Evolutionary conservation across 2,329 filamentous ascomycete genomes (phyloP).

Genomic region (Xylariaceae sp.): DNA sequence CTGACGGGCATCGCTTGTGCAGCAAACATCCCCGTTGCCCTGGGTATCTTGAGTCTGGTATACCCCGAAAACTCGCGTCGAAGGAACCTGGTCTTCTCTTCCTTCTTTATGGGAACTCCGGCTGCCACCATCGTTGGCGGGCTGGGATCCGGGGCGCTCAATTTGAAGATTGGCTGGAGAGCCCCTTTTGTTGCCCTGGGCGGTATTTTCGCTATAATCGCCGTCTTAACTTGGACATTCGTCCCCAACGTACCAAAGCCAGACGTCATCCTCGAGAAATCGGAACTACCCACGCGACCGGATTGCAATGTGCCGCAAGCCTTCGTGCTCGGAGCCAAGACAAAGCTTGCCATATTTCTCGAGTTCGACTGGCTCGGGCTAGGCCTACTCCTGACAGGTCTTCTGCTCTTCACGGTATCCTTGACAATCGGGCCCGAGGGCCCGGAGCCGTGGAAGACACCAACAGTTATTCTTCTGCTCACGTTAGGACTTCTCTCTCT

Average conservation of each 20-base stretch:
- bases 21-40: slow-evolving; percentile 29
- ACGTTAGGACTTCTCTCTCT: slow-evolving; percentile 27
- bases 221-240: slow-evolving; percentile 24
- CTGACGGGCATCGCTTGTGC: slow-evolving; percentile 31
- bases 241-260: slow-evolving; percentile 26
- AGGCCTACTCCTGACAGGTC: slow-evolving; percentile 26
- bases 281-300: slow-evolving; percentile 16
- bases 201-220: slow-evolving; percentile 24
- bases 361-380: slow-evolving; percentile 30
- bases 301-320: slow-evolving; percentile 19
- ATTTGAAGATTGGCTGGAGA: slow-evolving; percentile 27
- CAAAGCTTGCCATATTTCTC: slow-evolving; percentile 15
- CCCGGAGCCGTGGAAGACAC: slow-evolving; percentile 30
- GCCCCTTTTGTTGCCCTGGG: slow-evolving; percentile 29
- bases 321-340: slow-evolving; percentile 17
- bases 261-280: slow-evolving; percentile 12
- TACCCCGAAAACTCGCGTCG: slow-evolving; percentile 29
- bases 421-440: slow-evolving; percentile 30
- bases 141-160: slow-evolving; percentile 29
- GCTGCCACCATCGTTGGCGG: slow-evolving; percentile 31
- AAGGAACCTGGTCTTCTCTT: slow-evolving; percentile 30
- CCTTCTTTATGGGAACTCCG: slow-evolving; percentile 31
- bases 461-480: slow-evolving; percentile 30
- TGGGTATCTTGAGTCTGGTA: slow-evolving; percentile 29
- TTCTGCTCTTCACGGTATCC: slow-evolving; percentile 28